Evolutionary conservation across 2,329 filamentous ascomycete species (phyloP).

Genomic region (Aspergillus brunneoviolaceus): DNA sequence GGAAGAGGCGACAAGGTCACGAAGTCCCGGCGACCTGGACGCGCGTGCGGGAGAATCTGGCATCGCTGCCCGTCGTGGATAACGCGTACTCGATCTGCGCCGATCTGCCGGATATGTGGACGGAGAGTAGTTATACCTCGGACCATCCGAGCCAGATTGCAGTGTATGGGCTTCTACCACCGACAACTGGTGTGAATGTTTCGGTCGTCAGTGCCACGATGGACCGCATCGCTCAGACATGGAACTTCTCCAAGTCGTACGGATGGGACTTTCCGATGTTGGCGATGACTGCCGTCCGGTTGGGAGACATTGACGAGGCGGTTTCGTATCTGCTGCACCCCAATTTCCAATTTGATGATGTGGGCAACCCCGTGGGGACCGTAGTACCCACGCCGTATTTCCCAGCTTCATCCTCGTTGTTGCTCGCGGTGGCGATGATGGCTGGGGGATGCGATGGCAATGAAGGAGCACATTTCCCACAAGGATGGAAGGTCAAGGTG

Average conservation of each 20-base stretch:
- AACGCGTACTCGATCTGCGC: conserved; percentile 58
- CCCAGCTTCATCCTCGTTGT: conserved; percentile 50
- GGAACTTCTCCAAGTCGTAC: conserved; percentile 45
- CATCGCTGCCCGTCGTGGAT: conserved; percentile 52
- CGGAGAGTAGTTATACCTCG: conserved; percentile 35
- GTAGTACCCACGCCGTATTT: conserved; percentile 60
- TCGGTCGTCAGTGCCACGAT: conserved; percentile 40
- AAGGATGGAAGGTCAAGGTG: too few species aligned
- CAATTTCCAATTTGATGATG: conserved; percentile 56
- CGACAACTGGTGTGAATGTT: conserved; percentile 40
- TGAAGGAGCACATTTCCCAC: too few species aligned
- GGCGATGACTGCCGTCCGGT: conserved; percentile 47
- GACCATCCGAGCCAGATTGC: conserved; percentile 51
- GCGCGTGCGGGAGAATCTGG: conserved; percentile 52
- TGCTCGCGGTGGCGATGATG: conserved; percentile 58
- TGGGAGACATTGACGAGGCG: conserved; percentile 46
- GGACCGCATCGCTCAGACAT: conserved; percentile 41
- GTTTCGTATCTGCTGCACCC: conserved; percentile 49
- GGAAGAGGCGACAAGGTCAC: conserved; percentile 52
- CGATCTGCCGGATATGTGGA: conserved; percentile 49
- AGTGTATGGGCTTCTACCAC: conserved; percentile 48
- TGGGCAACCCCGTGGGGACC: conserved; percentile 54
- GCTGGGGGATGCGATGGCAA: conserved; percentile 54
- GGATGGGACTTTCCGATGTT: conserved; percentile 52
- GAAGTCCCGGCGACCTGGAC: conserved; percentile 49